These are phyloP conservation scores for Geranium rotundifolium DNA, from an alignment of 345 rosid genomes.

Conservation along the genomic window DNA sequence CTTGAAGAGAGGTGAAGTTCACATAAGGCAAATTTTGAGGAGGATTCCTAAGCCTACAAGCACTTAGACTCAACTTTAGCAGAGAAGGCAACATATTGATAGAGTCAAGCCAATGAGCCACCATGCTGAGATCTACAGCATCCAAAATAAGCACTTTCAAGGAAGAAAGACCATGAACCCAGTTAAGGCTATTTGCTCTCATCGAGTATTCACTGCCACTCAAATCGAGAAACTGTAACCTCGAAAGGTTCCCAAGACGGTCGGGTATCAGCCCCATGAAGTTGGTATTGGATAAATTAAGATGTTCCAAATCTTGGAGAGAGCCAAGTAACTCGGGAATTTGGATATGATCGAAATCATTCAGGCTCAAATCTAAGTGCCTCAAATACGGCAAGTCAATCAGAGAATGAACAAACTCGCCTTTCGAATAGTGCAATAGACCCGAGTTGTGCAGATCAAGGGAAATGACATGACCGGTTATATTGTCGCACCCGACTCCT, in stretches of 20 bases:
- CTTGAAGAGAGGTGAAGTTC: constrained; percentile 12
- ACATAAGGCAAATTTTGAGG: not conserved
- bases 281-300: constrained; percentile 13
- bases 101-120: constrained; percentile 5
- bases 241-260: constrained; percentile 19
- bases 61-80: not conserved
- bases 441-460: constrained; percentile 1
- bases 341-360: not conserved
- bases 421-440: not conserved
- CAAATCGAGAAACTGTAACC: constrained; percentile 14
- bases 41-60: not conserved
- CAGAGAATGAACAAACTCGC: not conserved
- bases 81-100: constrained; percentile 14
- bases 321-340: not conserved
- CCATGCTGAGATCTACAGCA: not conserved
- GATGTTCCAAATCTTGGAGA: constrained; percentile 1
- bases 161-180: constrained; percentile 15
- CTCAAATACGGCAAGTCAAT: constrained; percentile 3
- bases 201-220: not conserved
- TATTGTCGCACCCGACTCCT: not conserved
- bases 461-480: not conserved
- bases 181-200: not conserved
- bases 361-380: not conserved
- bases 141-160: constrained; percentile 17
- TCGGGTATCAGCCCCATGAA: constrained; percentile 16